phyloP scores from a whole-genome alignment of 1,284 basidiomycete species.

The Apiotrichum laibachii region DNA sequence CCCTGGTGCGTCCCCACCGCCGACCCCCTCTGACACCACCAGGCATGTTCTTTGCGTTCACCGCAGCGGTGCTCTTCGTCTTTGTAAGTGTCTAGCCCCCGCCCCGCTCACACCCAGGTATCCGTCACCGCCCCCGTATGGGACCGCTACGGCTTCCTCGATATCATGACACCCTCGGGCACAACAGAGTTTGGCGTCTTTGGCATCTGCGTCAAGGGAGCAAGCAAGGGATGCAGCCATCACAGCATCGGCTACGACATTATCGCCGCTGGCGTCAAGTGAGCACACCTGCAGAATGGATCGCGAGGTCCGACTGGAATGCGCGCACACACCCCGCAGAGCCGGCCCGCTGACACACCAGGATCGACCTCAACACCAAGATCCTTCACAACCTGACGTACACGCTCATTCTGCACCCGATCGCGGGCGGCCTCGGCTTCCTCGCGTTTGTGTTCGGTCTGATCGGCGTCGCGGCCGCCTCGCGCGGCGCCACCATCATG shows the following conservation, averaged over 20 bases:
- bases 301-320: neutral
- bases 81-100: constrained; percentile 14
- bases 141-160: constrained; percentile 66
- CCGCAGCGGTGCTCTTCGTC: constrained; percentile 29
- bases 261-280: constrained; percentile 28
- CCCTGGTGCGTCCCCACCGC: neutral
- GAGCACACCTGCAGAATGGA: constrained; percentile 12
- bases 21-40: neutral
- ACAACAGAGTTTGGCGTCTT: constrained; percentile 67
- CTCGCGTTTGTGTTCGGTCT: constrained; percentile 70
- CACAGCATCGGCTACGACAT: constrained; percentile 42
- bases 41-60: constrained; percentile 43
- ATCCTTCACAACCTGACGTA: constrained; percentile 67
- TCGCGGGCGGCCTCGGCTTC: constrained; percentile 68
- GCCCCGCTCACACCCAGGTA: constrained; percentile 59
- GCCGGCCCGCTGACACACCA: constrained; percentile 9
- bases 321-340: neutral
- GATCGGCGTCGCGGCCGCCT: constrained; percentile 60
- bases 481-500: constrained; percentile 67
- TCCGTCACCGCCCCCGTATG: constrained; percentile 65
- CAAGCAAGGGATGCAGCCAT: constrained; percentile 47
- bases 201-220: constrained; percentile 61
- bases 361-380: constrained; percentile 53
- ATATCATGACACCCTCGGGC: constrained; percentile 52
- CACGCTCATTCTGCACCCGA: constrained; percentile 70